Percentiles rank a stretch among this genome's conserved stretches.
Conservation (phyloP, 2,329 filamentous ascomycete species). For the Monosporascus sp. region DNA sequence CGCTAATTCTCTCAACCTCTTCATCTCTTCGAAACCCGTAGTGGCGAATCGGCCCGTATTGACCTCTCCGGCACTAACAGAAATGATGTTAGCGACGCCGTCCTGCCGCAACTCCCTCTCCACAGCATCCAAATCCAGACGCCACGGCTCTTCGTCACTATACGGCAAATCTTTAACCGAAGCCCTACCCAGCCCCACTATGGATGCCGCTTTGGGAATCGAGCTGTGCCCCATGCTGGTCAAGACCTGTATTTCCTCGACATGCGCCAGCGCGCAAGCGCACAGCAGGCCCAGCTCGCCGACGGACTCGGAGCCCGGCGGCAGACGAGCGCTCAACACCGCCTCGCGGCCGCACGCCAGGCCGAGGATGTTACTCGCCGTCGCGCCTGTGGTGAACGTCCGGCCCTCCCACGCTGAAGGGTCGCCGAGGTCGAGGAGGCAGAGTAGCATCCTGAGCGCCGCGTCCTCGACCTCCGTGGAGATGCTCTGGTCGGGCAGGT, state of each 20-base stretch:
- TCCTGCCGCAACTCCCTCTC: conserved; percentile 50
- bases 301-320: conserved; percentile 37
- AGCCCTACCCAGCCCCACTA: conserved; percentile 71
- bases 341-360: conserved; percentile 61
- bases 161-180: conserved; percentile 58
- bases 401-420: conserved; percentile 52
- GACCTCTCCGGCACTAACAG: conserved; percentile 80
- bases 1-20: conserved; percentile 60
- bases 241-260: conserved; percentile 68
- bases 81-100: conserved; percentile 66
- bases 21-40: conserved; percentile 51
- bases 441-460: conserved; percentile 63
- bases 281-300: conserved; percentile 65
- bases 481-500: conserved; percentile 70
- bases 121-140: conserved; percentile 62
- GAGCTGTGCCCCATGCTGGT: conserved; percentile 83
- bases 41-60: conserved; percentile 82
- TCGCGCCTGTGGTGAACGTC: conserved; percentile 57
- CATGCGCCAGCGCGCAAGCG: conserved; percentile 58
- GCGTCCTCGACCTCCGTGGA: conserved; percentile 71
- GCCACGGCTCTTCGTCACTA: conserved; percentile 55
- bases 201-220: conserved; percentile 73
- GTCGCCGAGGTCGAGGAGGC: conserved; percentile 60
- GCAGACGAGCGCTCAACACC: conserved; percentile 40
- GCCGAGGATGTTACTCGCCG: conserved; percentile 77